Evolutionary conservation across 2,329 filamentous ascomycete genomes (phyloP), one percentile per base, ranked within the genome.

Genomic region (Madurella fahalii): DNA sequence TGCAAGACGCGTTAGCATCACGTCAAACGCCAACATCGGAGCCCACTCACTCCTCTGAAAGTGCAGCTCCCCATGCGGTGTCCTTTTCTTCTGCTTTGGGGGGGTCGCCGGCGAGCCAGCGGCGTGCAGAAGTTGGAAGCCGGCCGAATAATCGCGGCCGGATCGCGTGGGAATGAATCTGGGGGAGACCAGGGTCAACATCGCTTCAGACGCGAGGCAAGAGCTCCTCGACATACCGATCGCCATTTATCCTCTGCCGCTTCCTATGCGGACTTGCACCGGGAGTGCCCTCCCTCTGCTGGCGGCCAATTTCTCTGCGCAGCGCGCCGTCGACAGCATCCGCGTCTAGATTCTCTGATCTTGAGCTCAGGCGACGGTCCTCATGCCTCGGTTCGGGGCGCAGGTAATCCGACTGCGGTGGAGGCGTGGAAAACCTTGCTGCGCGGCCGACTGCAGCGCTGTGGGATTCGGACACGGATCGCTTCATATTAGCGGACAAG

Each of bases 111-210:
- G 94, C 17, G 93, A 96, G 40, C 88, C 91, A 69, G 96, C 91
- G 59, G 96, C 93, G 67, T 95, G 89, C 30, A 97, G 78, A 52
- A 97, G 76, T 68, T 86, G 96, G 72, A 94, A 97, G 71, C 91
- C 95, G 50, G 93, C 91, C 69, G 93, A 89, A 20, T 97, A 77
- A 71, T 99, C 94, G 71, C 96, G 91, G 5, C 93, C 94, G 61
- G 92, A 87, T 41, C 94, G 84, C 64, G 94, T 95, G 30, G 94
- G 94, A 63, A 99, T 97, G 69, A 99, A 99, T 65, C 94, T 95
- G 68, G 20, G 43, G 20, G 43, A 25, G 5, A 37, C 16, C 11
- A 17, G 17, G 9, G 45, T 59, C 40, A 40, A 47, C 31, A 49
- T 25, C 17, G 18, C 20, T 48, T 11, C 39, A 31, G 32, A 20